Base-by-base conservation (phyloP, 148 eudicot genomes). In the Heliosperma pusillum region DNA sequence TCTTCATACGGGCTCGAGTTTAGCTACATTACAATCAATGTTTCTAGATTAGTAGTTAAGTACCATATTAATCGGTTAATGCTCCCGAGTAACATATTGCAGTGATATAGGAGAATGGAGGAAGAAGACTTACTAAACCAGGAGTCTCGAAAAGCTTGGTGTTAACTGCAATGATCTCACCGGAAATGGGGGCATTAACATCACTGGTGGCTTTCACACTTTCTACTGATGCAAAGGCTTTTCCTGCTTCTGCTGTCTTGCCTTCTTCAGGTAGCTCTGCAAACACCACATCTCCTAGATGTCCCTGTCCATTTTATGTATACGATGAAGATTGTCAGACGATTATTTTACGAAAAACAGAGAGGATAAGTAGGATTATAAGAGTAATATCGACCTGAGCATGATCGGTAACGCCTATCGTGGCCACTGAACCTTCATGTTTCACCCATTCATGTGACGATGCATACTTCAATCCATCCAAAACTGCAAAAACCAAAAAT, bases 331-430 rank as follows among this genome's bases (percentile, higher is more conserved):
- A 22, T 66, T 21, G 69, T 66, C 19, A 33, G 21, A 7, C n/a
- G 17, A 64, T 29, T 15, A 27, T 27, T 33, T 7, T 2, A 33
- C n/a, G n/a, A n/a, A n/a, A n/a, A 29, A 29, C 30, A 33, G 3
- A 33, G 36, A 33, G 36, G 36, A 33, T 2, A 33, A 33, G 36
- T 33, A 36, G 42, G 42, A 36, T 36, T 4, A 36, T 36, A 36
- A 36, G 42, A 36, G 42, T 36, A 36, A 36, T 19, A 65, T 10
- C 52, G 63, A 95, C 98, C 97, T 95, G 99, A 78, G 99, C 99
- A 86, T 96, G 99, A 72, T 92, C 84, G 22, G 99, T 96, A 74
- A 96, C 92, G 59, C 99, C 99, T 85, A 96, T 81, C 68, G 97
- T 92, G 74, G 97, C 99, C 19, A 67, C 71, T 36, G 71, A 67